These are phyloP conservation scores for Colletotrichum orchidophilum DNA, from an alignment of 2,329 filamentous ascomycete genomes.

Conservation along the genomic window DNA sequence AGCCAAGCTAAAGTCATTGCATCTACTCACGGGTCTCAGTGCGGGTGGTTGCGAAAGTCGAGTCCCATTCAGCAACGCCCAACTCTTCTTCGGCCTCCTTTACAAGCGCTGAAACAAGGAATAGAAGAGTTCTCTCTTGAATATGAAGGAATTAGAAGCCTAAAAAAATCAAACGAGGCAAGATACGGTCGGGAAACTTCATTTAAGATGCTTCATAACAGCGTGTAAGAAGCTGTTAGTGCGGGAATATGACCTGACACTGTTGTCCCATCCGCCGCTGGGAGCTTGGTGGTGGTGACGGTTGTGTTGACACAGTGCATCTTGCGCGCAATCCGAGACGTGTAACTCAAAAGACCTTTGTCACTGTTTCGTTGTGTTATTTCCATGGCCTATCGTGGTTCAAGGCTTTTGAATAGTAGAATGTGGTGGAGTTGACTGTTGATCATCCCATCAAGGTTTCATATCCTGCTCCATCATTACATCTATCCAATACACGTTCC, in stretches of 20 bases:
- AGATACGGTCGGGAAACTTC: background rate
- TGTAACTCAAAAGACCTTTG: too few relatives aligned
- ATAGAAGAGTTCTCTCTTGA: background rate
- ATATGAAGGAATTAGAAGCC: background rate
- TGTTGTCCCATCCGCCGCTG: background rate
- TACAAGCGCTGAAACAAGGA: background rate
- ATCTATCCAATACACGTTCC: slow-evolving; percentile 55
- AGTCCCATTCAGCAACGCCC: background rate
- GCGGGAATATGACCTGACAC: background rate
- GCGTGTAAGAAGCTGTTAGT: background rate
- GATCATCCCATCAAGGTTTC: slow-evolving; percentile 37
- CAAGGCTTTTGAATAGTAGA: too few relatives aligned
- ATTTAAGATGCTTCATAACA: slow-evolving; percentile 4
- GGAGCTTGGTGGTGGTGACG: background rate
- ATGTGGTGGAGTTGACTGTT: too few relatives aligned
- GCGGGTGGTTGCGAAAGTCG: background rate
- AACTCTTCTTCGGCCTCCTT: background rate
- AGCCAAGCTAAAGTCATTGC: too few relatives aligned
- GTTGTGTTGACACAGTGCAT: background rate
- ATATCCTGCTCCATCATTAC: slow-evolving; percentile 40
- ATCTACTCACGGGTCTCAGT: background rate
- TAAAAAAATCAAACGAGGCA: background rate
- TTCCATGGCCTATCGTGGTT: too few relatives aligned
- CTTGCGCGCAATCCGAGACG: background rate
- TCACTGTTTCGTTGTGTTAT: too few relatives aligned